Conservation (phyloP, 2,329 filamentous ascomycete genomes). For the Penicillium sp. region DNA sequence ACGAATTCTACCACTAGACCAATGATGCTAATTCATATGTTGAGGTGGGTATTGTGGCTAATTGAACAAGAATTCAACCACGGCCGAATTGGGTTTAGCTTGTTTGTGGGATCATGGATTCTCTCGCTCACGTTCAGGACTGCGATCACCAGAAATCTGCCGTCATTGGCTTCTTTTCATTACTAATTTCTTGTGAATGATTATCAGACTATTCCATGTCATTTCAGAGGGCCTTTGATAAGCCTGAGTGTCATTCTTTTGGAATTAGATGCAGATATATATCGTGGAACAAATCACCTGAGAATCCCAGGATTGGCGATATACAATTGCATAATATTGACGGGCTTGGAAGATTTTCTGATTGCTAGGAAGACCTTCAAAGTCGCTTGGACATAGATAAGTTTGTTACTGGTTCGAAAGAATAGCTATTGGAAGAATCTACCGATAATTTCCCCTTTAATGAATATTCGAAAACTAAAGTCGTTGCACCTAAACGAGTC, state of each 20-base stretch:
- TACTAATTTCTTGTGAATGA: background rate
- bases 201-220: no score
- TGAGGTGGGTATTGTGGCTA: background rate
- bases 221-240: no score
- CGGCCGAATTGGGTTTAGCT: background rate
- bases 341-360: background rate
- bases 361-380: background rate
- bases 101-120: background rate
- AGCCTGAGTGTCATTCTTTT: background rate
- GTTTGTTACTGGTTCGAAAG: background rate
- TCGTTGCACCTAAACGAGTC: slow-evolving; percentile 15
- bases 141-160: background rate
- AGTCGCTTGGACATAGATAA: slow-evolving; percentile 3
- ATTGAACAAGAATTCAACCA: background rate
- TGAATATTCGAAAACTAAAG: background rate
- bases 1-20: slow-evolving; percentile 43
- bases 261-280: background rate
- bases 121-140: background rate
- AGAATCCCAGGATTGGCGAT: slow-evolving; percentile 33
- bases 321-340: slow-evolving; percentile 28
- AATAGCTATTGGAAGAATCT: background rate
- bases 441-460: no score
- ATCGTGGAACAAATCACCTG: slow-evolving; percentile 19
- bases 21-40: slow-evolving; percentile 34
- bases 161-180: background rate